Base-by-base conservation (phyloP, 495 filamentous ascomycete genomes). In the Aspergillus bertholletiae region DNA sequence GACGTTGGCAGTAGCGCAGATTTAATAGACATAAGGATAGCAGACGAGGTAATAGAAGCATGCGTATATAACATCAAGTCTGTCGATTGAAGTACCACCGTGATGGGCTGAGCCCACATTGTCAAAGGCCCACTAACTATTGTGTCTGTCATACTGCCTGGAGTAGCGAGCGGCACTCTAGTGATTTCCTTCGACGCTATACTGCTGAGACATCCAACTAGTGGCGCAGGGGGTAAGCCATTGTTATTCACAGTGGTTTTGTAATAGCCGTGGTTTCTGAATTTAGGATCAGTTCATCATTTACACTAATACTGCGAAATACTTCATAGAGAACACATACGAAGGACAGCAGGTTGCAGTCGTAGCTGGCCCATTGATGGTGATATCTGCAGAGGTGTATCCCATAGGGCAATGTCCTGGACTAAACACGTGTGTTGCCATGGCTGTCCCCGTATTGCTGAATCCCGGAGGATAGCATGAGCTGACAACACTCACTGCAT, bases 81-180 rank as follows among this genome's bases (percentile, higher is more conserved):
- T 5, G 22, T 24, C 7, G 23, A 23, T 22, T 59, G 15, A 3
- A 56, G 43, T 7, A 53, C 35, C 18, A 66, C 46, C 12, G 48
- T 53, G 17, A 66, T 58, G 20, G 63, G 53, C 23, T 66, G 63
- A 7, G 57, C 63, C 60, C 60, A 66, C 63, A 66, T 66, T 2
- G 63, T 66, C n/a, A 66, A 35, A 13, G 63, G 63, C 1, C 60
- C 63, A 6, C 32, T 24, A n/a, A 56, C 26, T 8, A 43, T 26
- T 4, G 43, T 22, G 35, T 55, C 39, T 26, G 49, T 45, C 28
- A 44, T 58, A 20, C 21, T 37, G 2, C 27, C n/a, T 51, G 4
- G 5, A 5, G 8, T 8, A 28, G 26, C 26, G 26, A 28, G 26
- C 4, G 26, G 5, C 4, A 28, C 26, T n/a, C n/a, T n/a, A n/a